Conservation (phyloP, 148 eudicot species). For the Polygonum maritimum region DNA sequence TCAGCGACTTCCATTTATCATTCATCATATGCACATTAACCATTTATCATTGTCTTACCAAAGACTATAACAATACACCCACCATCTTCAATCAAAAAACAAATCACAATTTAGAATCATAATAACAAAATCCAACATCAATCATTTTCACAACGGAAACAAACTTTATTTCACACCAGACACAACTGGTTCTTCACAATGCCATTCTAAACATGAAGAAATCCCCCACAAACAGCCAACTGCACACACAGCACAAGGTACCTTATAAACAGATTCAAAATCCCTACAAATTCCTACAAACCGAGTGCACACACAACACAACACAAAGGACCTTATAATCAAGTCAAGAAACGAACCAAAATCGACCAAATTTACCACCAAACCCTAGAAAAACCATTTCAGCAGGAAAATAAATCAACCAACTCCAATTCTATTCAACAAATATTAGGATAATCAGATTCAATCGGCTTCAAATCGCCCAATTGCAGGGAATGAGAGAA, state of each 20-base stretch:
- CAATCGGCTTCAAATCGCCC: too few relatives aligned
- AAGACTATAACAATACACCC: not conserved
- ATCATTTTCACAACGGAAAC: not conserved
- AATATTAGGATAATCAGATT: too few relatives aligned
- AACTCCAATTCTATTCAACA: too few relatives aligned
- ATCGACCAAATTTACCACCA: too few relatives aligned
- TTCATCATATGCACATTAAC: too few relatives aligned
- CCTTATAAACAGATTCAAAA: not conserved
- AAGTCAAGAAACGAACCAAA: too few relatives aligned
- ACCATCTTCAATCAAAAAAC: not conserved
- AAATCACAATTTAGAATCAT: not conserved
- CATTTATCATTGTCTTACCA: not conserved
- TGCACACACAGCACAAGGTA: not conserved
- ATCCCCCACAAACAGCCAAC: not conserved
- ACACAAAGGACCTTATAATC: too few relatives aligned
- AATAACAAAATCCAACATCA: not conserved
- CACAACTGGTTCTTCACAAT: not conserved
- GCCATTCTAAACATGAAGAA: not conserved
- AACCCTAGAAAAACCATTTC: too few relatives aligned
- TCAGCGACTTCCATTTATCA: too few relatives aligned
- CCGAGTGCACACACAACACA: too few relatives aligned
- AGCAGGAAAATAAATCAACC: too few relatives aligned
- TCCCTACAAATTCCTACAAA: not conserved
- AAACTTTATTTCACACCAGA: not conserved
- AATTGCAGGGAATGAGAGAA: too few relatives aligned